A percentile compares a stretch with the other conserved stretches of the same genome.
Conservation (phyloP, 192 early-diverging fungal species). For the Coemansia sp. region DNA sequence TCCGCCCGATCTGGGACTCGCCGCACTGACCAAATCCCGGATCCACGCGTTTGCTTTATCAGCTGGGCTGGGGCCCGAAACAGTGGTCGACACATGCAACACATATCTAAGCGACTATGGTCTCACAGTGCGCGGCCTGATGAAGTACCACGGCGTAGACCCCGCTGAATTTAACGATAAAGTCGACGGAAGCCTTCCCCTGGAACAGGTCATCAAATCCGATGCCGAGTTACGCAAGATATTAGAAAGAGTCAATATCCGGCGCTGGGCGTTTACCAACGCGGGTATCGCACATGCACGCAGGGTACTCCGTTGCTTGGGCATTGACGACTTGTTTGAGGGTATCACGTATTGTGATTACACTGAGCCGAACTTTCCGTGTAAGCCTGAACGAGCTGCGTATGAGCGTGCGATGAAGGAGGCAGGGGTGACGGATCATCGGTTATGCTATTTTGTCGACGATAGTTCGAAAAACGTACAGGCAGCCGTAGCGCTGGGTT, state of each 20-base stretch:
- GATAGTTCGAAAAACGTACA: slow-evolving; percentile 69
- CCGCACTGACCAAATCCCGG: slow-evolving; percentile 57
- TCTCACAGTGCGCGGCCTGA: slow-evolving; percentile 67
- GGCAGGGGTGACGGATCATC: slow-evolving; percentile 59
- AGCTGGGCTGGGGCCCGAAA: slow-evolving; percentile 58
- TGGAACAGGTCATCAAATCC: slow-evolving; percentile 61
- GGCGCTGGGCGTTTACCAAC: slow-evolving; percentile 81
- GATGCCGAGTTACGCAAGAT: slow-evolving; percentile 65
- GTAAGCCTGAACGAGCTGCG: slow-evolving; percentile 64
- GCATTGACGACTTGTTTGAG: slow-evolving; percentile 71
- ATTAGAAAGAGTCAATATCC: slow-evolving; percentile 56
- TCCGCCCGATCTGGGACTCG: slow-evolving; percentile 56
- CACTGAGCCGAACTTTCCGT: slow-evolving; percentile 63
- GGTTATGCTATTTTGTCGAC: slow-evolving; percentile 73
- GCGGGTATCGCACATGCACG: slow-evolving; percentile 69
- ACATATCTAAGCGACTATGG: slow-evolving; percentile 72
- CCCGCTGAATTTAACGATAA: slow-evolving; percentile 63
- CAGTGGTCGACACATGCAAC: slow-evolving; percentile 54
- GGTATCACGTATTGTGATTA: slow-evolving; percentile 78
- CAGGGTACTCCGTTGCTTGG: slow-evolving; percentile 64
- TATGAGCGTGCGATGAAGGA: slow-evolving; percentile 67
- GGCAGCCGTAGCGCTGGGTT: slow-evolving; percentile 56
- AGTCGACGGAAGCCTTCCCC: slow-evolving; percentile 68
- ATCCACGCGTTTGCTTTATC: slow-evolving; percentile 63
- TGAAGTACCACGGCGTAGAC: slow-evolving; percentile 69